Conservation (phyloP, 2,329 filamentous ascomycete genomes). For the Eutypa lata region DNA sequence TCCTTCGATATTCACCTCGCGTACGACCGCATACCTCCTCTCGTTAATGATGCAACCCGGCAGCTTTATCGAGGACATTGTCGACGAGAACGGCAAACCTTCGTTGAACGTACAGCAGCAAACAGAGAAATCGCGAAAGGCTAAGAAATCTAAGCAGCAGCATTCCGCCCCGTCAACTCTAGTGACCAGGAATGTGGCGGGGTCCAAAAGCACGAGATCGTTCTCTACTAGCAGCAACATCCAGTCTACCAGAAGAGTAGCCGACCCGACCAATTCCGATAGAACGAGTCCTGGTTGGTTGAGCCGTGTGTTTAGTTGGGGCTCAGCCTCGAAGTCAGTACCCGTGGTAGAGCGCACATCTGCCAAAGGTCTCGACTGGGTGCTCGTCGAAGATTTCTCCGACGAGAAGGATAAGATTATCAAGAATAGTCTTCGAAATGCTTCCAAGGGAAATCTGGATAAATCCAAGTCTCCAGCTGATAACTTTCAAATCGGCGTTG, state of each 20-base stretch:
- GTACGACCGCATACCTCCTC: conserved; percentile 89
- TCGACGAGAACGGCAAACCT: conserved; percentile 59
- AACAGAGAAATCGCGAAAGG: conserved; percentile 36
- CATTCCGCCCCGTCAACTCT: conserved; percentile 23
- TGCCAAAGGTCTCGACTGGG: conserved; percentile 73
- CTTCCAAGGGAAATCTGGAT: conserved; percentile 28
- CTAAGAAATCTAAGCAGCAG: conserved; percentile 33
- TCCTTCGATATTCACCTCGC: conserved; percentile 89
- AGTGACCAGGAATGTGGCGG: conserved; percentile 23
- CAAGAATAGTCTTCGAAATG: conserved; percentile 39
- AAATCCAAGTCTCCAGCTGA: conserved; percentile 40
- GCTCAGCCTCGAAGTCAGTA: conserved; percentile 25
- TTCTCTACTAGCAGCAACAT: conserved; percentile 6
- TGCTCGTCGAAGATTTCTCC: conserved; percentile 64
- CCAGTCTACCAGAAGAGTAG: conserved; percentile 18
- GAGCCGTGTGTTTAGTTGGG: conserved; percentile 38
- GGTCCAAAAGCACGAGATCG: conserved; percentile 20
- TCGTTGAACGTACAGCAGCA: conserved; percentile 49
- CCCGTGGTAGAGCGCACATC: conserved; percentile 62
- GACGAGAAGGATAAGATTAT: conserved; percentile 47
- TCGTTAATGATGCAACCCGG: conserved; percentile 80
- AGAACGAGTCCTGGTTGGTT: conserved; percentile 38
- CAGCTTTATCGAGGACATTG: conserved; percentile 57
- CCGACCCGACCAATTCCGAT: conserved; percentile 14
- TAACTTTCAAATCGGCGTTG: conserved; percentile 76